A percentile compares a stretch with the other conserved stretches of the same genome.
Conservation (phyloP, 169 alveolate species). For the Eimeria tenella region DNA sequence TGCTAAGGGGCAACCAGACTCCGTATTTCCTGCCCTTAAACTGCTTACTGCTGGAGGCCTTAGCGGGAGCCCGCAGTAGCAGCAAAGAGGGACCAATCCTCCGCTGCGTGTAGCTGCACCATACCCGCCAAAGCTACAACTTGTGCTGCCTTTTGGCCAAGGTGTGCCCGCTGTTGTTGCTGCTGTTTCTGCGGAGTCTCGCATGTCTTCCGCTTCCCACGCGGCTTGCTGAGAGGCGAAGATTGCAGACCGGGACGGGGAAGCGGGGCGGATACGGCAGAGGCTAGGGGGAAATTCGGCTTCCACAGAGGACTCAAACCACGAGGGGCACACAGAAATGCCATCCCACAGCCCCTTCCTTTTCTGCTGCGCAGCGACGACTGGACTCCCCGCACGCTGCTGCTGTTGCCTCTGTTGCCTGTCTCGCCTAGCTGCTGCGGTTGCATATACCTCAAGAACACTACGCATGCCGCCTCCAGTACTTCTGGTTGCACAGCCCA, state of each 20-base stretch:
- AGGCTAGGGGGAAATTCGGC: not conserved
- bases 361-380: not conserved
- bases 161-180: conserved; percentile 68
- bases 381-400: not conserved
- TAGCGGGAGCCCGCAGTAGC: conserved; percentile 69
- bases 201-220: conserved; percentile 60
- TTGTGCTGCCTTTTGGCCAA: conserved; percentile 61
- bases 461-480: conserved; percentile 49
- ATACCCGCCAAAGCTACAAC: conserved; percentile 68
- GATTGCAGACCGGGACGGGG: conserved; percentile 44
- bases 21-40: conserved; percentile 46
- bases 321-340: conserved; percentile 49
- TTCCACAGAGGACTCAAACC: conserved; percentile 44
- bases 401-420: conserved; percentile 57
- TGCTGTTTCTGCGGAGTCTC: conserved; percentile 45
- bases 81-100: conserved; percentile 66
- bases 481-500: not conserved
- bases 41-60: conserved; percentile 58
- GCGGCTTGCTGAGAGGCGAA: conserved; percentile 52
- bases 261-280: conserved; percentile 34
- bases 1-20: conserved; percentile 61
- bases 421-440: conserved; percentile 33
- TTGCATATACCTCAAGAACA: conserved; percentile 12
- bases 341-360: not conserved
- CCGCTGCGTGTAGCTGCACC: conserved; percentile 73